Evolutionary conservation across 2,329 filamentous ascomycete species (phyloP), one percentile per base, ranked within the genome.

Genomic region (Spiromastix sp.): DNA sequence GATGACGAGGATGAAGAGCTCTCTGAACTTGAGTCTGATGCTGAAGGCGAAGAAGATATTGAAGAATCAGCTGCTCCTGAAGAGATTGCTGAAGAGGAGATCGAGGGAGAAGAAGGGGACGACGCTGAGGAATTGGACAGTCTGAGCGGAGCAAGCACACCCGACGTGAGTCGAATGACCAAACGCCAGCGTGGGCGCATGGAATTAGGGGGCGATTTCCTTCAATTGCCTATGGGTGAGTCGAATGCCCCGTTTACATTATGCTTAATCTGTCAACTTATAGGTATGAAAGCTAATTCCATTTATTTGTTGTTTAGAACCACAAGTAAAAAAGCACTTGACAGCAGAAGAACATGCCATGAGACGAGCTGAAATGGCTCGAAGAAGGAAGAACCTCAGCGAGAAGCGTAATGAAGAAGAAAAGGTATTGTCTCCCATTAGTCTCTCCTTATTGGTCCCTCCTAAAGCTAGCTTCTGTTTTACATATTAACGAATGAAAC

Each of bases 321-420:
- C 76, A n/a, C 76, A 80, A 59, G 73, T 78, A 52, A 80, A 81
- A 59, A 81, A 83, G 49, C 75, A 81, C 46, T 63, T 84, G 32
- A 82, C 79, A 0, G 79, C 77, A 0, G 80, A 82, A 52, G 80
- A 85, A 50, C 76, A 81, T 50, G 76, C 76, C 30, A 81, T 82
- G 73, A 71, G 80, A 32, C 67, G 80, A 37, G 75, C 77, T 5
- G 80, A 85, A 54, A 84, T 84, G 79, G 80, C 80, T 6, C 65
- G 80, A 37, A 69, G 80, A 35, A 66, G 80, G 41, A 84, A 84
- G 61, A 83, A 84, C 44, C 64, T 84, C 20, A 81, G 75, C 39
- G 80, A 84, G 59, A 82, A 83, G 61, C 71, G 79, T n/a, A 81
- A 82, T 37, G 79, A 84, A 49, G 80, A 85, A 60, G 80, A 84